These are phyloP conservation scores for Mrakia gelida DNA, from an alignment of 768 basidiomycete genomes.

Conservation along the genomic window DNA sequence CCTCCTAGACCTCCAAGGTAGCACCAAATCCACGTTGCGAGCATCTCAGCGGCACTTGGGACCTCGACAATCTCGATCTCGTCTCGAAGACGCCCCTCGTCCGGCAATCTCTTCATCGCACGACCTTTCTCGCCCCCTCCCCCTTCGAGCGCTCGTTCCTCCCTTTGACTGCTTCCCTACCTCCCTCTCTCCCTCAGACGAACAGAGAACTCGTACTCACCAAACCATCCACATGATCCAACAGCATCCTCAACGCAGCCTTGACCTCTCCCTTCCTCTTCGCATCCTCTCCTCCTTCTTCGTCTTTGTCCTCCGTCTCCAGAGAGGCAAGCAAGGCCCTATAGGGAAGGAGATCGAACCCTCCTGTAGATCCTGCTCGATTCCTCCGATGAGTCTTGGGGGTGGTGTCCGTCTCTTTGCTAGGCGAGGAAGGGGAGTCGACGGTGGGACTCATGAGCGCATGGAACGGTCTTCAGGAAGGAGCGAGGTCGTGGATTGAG, in stretches of 20 bases:
- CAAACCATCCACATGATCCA: constrained; percentile 53
- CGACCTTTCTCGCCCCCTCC: neutral
- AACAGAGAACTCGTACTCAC: constrained; percentile 47
- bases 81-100: neutral
- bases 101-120: neutral
- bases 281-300: neutral
- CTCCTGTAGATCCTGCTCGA: neutral
- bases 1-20: neutral
- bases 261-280: constrained; percentile 9
- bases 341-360: constrained; percentile 22
- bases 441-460: no score
- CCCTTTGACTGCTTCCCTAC: neutral
- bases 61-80: neutral
- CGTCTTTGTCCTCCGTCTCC: neutral
- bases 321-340: constrained; percentile 3
- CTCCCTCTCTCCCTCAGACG: neutral
- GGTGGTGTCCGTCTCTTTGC: no score
- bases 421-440: no score
- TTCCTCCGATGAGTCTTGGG: neutral
- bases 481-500: no score
- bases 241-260: constrained; percentile 8
- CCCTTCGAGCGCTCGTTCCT: neutral
- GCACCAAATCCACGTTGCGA: no score
- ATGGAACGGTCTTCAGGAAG: no score
- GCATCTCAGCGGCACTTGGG: no score